Percentiles rank a stretch among this genome's conserved stretches.
Evolutionary conservation across 306 rosid species (phyloP).

Genomic region (Clitoria ternatea): DNA sequence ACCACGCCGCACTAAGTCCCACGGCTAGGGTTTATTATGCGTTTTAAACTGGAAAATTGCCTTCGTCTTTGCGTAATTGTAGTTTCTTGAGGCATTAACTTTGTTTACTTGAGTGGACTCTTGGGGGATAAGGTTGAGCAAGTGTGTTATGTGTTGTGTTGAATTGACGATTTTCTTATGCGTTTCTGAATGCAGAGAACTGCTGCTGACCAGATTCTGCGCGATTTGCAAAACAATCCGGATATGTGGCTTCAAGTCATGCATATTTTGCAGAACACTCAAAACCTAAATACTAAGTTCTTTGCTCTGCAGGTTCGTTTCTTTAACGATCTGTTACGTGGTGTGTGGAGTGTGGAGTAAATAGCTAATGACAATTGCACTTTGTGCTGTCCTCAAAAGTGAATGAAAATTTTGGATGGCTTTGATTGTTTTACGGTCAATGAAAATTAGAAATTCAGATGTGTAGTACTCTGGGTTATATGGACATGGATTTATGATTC

Average conservation of each 20-base stretch:
- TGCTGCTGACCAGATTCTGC: slow-evolving; percentile 87
- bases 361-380: background rate
- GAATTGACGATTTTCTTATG: background rate
- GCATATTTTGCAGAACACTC: slow-evolving; percentile 83
- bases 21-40: slow-evolving; percentile 14
- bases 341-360: too few relatives aligned
- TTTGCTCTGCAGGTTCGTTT: slow-evolving; percentile 84
- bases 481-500: too few relatives aligned
- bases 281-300: slow-evolving; percentile 80
- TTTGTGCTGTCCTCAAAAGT: background rate
- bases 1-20: background rate
- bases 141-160: background rate
- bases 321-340: background rate
- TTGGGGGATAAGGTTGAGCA: background rate
- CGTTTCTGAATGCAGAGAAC: slow-evolving; percentile 49
- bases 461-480: too few relatives aligned
- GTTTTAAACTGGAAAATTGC: background rate
- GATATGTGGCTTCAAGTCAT: slow-evolving; percentile 99
- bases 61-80: background rate
- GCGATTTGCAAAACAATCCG: slow-evolving; percentile 85
- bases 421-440: background rate
- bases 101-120: background rate
- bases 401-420: background rate
- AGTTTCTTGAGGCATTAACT: background rate
- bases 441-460: too few relatives aligned